Base-by-base conservation (phyloP, 148 eudicot genomes). In the Fagopyrum esculentum region DNA sequence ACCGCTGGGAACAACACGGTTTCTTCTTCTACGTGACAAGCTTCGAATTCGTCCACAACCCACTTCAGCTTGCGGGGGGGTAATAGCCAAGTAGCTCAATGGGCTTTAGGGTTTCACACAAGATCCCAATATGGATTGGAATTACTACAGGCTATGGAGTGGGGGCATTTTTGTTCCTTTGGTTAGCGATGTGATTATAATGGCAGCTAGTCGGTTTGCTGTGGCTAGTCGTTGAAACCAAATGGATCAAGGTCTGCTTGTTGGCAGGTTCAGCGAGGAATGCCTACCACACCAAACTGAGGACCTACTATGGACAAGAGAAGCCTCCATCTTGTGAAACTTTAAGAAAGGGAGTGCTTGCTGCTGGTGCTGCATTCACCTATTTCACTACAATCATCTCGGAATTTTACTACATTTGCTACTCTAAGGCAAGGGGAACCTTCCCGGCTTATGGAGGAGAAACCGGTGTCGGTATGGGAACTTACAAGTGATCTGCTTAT, bases 341-440 rank as follows among this genome's bases (percentile, higher is more conserved):
- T 12, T 81, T 92, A 54, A 89, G 98, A 73, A 90, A 92, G 84
- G 96, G 98, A 59, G 96, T 92, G 9, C 90, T 95, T 80, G 92
- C 96, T 54, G 93, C 98, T 3, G 96, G 91, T 22, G 98, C 97
- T 19, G 91, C 96, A 9, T 95, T 95, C 83, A 81, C 79, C 45
- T 83, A 90, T 83, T 80, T 90, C 79, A 92, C 97, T 0, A 77
- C 78, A 76, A 86, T 95, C 16, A 26, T 92, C 75, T 89, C 97
- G 3, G 77, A 87, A 77, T 81, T 95, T 71, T 95, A 92, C 83
- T 89, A 85, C 74, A 60, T 84, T 47, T 84, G 74, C 84, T 90
- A 85, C 76, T 84, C 96, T 66, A 87, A 78, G 80, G 88, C 96
- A 1, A 78, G 79, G 57, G 87, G 74, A 63, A 52, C 80, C 76